Conservation (phyloP, 192 early-diverging fungal genomes). For the Coemansia sp. region DNA sequence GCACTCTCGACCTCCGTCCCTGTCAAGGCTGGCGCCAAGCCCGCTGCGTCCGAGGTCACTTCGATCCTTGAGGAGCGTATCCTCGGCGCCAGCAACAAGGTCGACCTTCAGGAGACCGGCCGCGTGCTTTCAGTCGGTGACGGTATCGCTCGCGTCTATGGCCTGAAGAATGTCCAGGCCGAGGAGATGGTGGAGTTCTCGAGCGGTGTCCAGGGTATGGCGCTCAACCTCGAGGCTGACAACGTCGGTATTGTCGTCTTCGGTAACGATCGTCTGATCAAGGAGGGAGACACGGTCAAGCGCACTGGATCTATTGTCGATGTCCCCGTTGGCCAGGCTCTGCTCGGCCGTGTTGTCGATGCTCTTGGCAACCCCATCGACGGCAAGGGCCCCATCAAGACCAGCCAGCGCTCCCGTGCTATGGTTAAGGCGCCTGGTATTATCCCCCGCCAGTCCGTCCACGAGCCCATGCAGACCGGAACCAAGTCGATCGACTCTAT, state of each 20-base stretch:
- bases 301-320: constrained; percentile 99
- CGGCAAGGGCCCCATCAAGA: constrained; percentile 95
- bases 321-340: constrained; percentile 92
- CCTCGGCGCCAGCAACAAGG: constrained; percentile 77
- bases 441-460: constrained; percentile 98
- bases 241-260: constrained; percentile 99
- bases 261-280: constrained; percentile 99
- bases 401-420: constrained; percentile 86
- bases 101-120: constrained; percentile 97
- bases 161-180: constrained; percentile 96
- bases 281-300: constrained; percentile 99
- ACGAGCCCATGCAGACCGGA: constrained; percentile 99
- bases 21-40: constrained; percentile 56
- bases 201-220: constrained; percentile 98
- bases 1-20: constrained; percentile 54
- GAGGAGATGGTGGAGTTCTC: constrained; percentile 99
- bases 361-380: constrained; percentile 99
- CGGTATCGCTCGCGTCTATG: constrained; percentile 99
- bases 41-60: constrained; percentile 91
- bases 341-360: constrained; percentile 98
- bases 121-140: constrained; percentile 99
- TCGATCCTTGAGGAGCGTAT: constrained; percentile 98
- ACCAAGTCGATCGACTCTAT: constrained; percentile 99
- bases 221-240: constrained; percentile 99
- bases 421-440: constrained; percentile 99